phyloP scores from a whole-genome alignment of 768 basidiomycete genomes.

The Mycena pura region DNA sequence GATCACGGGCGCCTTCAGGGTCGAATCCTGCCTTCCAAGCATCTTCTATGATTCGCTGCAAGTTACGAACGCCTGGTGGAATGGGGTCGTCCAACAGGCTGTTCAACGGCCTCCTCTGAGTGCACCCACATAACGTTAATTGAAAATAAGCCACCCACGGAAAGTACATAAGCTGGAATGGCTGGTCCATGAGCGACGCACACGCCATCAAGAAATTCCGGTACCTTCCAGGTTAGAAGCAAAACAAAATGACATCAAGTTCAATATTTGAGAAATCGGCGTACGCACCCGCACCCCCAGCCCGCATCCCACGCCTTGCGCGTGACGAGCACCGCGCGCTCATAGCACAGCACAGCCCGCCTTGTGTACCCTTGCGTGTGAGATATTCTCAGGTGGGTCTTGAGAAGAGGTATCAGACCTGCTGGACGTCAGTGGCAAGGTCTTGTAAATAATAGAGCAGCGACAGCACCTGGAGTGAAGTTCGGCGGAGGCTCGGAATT shows the following conservation, averaged over 20 bases:
- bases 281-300: conserved; percentile 82
- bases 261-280: too few relatives aligned
- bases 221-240: conserved; percentile 54
- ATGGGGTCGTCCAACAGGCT: conserved; percentile 58
- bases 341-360: conserved; percentile 70
- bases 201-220: conserved; percentile 86
- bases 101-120: background rate
- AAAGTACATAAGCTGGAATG: conserved; percentile 65
- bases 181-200: conserved; percentile 72
- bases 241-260: conserved; percentile 2
- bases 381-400: conserved; percentile 57
- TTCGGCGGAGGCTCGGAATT: conserved; percentile 52
- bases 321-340: conserved; percentile 63
- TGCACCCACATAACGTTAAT: background rate
- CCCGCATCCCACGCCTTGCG: conserved; percentile 63
- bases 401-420: conserved; percentile 74
- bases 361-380: conserved; percentile 56
- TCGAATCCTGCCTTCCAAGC: conserved; percentile 88
- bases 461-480: conserved; percentile 63
- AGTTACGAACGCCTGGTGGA: conserved; percentile 72
- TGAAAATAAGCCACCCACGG: conserved; percentile 29
- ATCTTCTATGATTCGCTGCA: conserved; percentile 81
- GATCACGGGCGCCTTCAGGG: conserved; percentile 64
- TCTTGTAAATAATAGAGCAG: background rate
- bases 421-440: background rate